A percentile compares a stretch with the other conserved stretches of the same genome.
Conservation (phyloP, 2,329 filamentous ascomycete species). For the Trichoderma semiorbis region DNA sequence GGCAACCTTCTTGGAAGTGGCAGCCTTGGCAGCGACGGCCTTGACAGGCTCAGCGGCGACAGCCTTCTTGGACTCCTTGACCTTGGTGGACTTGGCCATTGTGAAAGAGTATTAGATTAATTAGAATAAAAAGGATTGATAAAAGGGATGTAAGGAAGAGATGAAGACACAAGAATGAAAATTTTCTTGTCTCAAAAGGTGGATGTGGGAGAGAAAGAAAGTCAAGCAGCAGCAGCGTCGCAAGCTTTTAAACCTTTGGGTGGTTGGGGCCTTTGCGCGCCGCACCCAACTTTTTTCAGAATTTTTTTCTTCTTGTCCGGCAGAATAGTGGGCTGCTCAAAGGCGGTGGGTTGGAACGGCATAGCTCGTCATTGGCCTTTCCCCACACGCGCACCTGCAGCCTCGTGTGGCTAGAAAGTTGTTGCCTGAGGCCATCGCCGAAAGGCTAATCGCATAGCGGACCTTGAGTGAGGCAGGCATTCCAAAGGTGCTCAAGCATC, state of each 20-base stretch:
- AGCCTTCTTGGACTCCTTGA: slow-evolving; percentile 50
- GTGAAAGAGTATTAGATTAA: slow-evolving; percentile 29
- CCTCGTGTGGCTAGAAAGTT: slow-evolving; percentile 11
- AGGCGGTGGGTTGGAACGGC: slow-evolving; percentile 35
- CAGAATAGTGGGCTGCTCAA: slow-evolving; percentile 32
- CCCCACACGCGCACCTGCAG: slow-evolving; percentile 19
- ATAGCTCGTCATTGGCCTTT: background rate
- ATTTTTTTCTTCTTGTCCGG: slow-evolving; percentile 31
- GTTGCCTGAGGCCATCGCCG: slow-evolving; percentile 15
- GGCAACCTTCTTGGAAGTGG: slow-evolving; percentile 50
- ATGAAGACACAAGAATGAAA: slow-evolving; percentile 13
- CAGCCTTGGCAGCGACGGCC: slow-evolving; percentile 62
- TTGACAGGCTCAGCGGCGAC: slow-evolving; percentile 58
- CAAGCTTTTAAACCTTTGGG: slow-evolving; percentile 20
- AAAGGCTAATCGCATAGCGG: slow-evolving; percentile 1
- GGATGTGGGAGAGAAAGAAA: slow-evolving; percentile 10
- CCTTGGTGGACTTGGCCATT: slow-evolving; percentile 67
- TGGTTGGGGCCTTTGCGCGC: slow-evolving; percentile 18
- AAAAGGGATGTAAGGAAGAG: background rate
- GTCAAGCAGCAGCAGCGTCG: background rate
- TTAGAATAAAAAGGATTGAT: background rate
- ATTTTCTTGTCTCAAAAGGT: slow-evolving; percentile 22
- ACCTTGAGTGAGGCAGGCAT: slow-evolving; percentile 11
- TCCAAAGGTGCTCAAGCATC: slow-evolving; percentile 27
- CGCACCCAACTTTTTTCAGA: slow-evolving; percentile 5